Percentiles rank a stretch among this genome's conserved stretches.
phyloP scores from a whole-genome alignment of 257 asterid genomes.

The Ophiorrhiza pumila region DNA sequence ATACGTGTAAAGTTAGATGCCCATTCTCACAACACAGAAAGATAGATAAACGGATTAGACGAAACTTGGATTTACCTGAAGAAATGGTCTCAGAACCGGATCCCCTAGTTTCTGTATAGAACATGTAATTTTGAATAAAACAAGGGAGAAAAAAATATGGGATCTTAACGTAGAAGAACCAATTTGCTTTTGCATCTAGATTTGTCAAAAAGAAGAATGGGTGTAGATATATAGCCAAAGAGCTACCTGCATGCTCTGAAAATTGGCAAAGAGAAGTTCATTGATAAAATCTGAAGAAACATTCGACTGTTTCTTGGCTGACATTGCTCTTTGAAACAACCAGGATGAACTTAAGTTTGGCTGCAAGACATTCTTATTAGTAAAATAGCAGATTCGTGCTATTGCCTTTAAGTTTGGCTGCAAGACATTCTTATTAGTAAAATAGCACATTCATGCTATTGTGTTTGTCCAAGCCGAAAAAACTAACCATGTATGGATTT shows the following conservation, averaged over 20 bases:
- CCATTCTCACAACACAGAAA: slow-evolving; percentile 15
- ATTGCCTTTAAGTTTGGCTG: slow-evolving; percentile 96
- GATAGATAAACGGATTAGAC: slow-evolving; percentile 1
- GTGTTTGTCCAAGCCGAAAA: slow-evolving; percentile 6
- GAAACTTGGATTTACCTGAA: slow-evolving; percentile 53
- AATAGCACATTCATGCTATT: not conserved
- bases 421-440: slow-evolving; percentile 15
- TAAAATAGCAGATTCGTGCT: not conserved
- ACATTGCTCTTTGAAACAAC: slow-evolving; percentile 98
- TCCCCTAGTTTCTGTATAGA: slow-evolving; percentile 73
- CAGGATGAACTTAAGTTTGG: slow-evolving; percentile 93
- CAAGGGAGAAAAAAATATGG: not conserved
- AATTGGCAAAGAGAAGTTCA: slow-evolving; percentile 80
- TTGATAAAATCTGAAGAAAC: slow-evolving; percentile 73
- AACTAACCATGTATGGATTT: slow-evolving; percentile 83
- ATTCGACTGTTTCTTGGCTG: slow-evolving; percentile 64
- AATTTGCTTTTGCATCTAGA: not conserved
- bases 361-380: slow-evolving; percentile 39
- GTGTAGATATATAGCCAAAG: not conserved
- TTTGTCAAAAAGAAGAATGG: not conserved
- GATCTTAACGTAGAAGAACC: not conserved
- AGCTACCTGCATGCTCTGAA: slow-evolving; percentile 84
- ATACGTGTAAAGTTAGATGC: not conserved
- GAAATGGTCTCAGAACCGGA: slow-evolving; percentile 95
- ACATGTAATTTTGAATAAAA: slow-evolving; percentile 4